Conservation (phyloP, 2,329 filamentous ascomycete species). For the Periglandula ipomoeae region DNA sequence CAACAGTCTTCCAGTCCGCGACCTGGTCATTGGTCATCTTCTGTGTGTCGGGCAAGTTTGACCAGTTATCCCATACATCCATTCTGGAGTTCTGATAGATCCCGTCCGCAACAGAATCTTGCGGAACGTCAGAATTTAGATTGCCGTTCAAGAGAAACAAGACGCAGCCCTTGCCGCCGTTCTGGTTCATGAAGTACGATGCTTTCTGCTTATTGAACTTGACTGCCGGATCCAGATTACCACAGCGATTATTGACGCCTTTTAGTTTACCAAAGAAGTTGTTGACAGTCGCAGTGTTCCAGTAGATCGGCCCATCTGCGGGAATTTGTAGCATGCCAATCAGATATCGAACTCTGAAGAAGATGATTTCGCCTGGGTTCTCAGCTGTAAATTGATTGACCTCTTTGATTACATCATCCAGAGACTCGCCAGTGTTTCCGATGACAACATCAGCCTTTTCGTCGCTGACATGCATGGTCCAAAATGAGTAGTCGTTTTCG, state of each 20-base stretch:
- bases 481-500: conserved; percentile 22
- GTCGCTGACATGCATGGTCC: conserved; percentile 32
- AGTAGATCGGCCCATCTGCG: conserved; percentile 19
- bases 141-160: conserved; percentile 20
- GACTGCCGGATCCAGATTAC: conserved; percentile 14
- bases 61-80: conserved; percentile 21
- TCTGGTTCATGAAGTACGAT: conserved; percentile 22
- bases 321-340: conserved; percentile 29
- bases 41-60: conserved; percentile 18
- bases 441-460: conserved; percentile 25
- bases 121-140: conserved; percentile 12
- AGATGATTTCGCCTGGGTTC: conserved; percentile 34
- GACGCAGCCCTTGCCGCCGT: conserved; percentile 24
- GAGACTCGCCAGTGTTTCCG: conserved; percentile 35
- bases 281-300: conserved; percentile 29
- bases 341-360: conserved; percentile 35
- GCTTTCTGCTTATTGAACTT: conserved; percentile 18
- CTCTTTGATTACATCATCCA: conserved; percentile 32
- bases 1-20: conserved; percentile 14
- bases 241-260: conserved; percentile 30
- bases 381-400: conserved; percentile 35
- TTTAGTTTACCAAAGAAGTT: conserved; percentile 33
- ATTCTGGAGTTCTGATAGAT: conserved; percentile 20
- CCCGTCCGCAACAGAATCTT: conserved; percentile 18
- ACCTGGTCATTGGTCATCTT: conserved; percentile 15